Percentiles rank a stretch among this genome's conserved stretches.
Conservation (phyloP, 169 alveolate genomes). For the Eimeria necatrix region DNA sequence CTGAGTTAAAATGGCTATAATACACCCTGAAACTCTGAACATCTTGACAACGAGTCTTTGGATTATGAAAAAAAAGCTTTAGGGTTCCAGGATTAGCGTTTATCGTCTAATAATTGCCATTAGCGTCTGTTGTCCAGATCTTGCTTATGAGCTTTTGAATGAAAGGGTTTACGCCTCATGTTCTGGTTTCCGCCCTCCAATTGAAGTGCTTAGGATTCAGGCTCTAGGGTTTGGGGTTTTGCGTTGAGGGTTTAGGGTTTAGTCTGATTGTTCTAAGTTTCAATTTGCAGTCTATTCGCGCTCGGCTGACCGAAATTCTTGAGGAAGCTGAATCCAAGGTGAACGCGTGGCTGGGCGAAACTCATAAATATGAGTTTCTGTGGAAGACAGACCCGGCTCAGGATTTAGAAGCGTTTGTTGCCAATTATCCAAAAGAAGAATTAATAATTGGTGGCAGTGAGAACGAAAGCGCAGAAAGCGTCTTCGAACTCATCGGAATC, state of each 20-base stretch:
- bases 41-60: too few species aligned
- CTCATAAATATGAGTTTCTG: slow-evolving; percentile 91
- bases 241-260: background rate
- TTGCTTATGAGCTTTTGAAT: too few species aligned
- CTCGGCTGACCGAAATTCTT: slow-evolving; percentile 87
- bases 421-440: slow-evolving; percentile 88
- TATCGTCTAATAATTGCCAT: too few species aligned
- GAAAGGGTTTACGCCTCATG: too few species aligned
- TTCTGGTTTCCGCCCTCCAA: too few species aligned
- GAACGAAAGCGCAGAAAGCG: slow-evolving; percentile 84
- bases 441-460: slow-evolving; percentile 81
- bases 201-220: background rate
- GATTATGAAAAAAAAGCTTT: too few species aligned
- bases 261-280: background rate
- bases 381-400: slow-evolving; percentile 94
- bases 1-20: background rate
- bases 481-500: slow-evolving; percentile 88
- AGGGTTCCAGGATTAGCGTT: too few species aligned
- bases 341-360: slow-evolving; percentile 82
- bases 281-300: slow-evolving; percentile 85
- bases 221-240: slow-evolving; percentile 16
- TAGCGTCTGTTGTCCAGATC: too few species aligned
- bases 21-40: too few species aligned
- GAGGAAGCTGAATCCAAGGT: slow-evolving; percentile 82
- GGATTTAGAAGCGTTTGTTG: slow-evolving; percentile 89